These are phyloP conservation scores for Aphanomyces stellatus DNA, from an alignment of 352 stramenopile genomes.

Conservation along the genomic window DNA sequence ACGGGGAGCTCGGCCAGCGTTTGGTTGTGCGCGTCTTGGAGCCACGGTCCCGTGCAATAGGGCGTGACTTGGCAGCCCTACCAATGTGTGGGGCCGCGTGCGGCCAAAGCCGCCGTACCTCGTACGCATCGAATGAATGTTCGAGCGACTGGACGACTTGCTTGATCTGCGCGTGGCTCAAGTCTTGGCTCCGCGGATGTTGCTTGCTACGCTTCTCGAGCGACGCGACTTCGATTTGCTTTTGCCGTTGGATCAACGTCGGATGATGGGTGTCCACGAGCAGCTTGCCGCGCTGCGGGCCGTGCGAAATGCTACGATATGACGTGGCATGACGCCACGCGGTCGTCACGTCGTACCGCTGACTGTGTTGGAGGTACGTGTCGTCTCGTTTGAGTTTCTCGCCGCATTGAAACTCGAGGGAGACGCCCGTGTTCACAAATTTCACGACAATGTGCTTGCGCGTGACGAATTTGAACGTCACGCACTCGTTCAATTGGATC, in stretches of 20 bases:
- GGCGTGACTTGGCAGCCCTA: conserved; percentile 44
- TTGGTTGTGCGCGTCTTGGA: conserved; percentile 33
- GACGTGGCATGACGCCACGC: background rate
- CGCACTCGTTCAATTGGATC: conserved; percentile 62
- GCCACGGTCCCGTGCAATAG: conserved; percentile 54
- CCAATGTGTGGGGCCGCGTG: no score
- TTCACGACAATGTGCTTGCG: conserved; percentile 52
- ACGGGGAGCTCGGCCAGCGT: conserved; percentile 59
- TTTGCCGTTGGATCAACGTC: conserved; percentile 60
- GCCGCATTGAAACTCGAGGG: conserved; percentile 57
- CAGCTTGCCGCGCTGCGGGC: conserved; percentile 44
- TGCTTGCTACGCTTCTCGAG: conserved; percentile 67
- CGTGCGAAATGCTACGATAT: conserved; percentile 23
- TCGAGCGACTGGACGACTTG: conserved; percentile 54
- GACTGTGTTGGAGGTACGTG: conserved; percentile 58
- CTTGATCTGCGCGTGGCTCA: conserved; percentile 47
- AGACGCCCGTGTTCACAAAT: conserved; percentile 50
- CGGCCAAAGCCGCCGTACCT: conserved; percentile 18
- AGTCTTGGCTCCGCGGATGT: conserved; percentile 58
- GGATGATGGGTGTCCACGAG: conserved; percentile 41
- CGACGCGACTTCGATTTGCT: conserved; percentile 53
- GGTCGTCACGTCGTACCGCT: conserved; percentile 17
- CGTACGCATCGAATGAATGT: conserved; percentile 63
- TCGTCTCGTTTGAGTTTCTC: conserved; percentile 56
- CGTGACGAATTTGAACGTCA: conserved; percentile 62